Evolutionary conservation across 495 filamentous ascomycete genomes (phyloP).

Genomic region (Collariella sp.): DNA sequence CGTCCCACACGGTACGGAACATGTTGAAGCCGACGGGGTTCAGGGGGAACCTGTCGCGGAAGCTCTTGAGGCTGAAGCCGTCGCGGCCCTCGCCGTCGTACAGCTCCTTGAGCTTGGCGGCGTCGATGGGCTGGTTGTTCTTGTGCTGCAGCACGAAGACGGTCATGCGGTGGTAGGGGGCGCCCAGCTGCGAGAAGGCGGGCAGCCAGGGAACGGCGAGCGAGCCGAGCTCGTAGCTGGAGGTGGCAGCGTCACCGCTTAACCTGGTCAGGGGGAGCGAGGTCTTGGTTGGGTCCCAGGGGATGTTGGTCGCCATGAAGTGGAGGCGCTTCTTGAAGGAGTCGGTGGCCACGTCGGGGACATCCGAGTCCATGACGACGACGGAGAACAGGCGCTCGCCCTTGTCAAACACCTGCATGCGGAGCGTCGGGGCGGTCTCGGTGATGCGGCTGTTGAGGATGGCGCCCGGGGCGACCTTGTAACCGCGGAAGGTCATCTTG

Average conservation of each 20-base stretch:
- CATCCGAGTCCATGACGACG: conserved; percentile 81
- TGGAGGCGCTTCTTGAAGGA: conserved; percentile 72
- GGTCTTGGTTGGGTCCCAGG: conserved; percentile 40
- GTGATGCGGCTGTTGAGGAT: conserved; percentile 64
- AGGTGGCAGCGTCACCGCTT: conserved; percentile 6
- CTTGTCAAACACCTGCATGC: conserved; percentile 73
- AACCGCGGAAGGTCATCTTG: conserved; percentile 63
- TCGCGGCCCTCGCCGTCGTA: conserved; percentile 43
- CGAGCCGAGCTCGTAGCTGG: conserved; percentile 32
- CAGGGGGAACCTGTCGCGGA: conserved; percentile 58
- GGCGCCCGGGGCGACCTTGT: conserved; percentile 61
- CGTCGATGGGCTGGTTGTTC: conserved; percentile 50
- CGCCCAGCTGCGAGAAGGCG: conserved; percentile 78
- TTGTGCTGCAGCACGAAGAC: conserved; percentile 79
- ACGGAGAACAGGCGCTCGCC: conserved; percentile 76
- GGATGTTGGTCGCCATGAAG: conserved; percentile 64
- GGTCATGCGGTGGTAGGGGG: conserved; percentile 80
- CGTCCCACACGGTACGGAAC: conserved; percentile 87
- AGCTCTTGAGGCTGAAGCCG: conserved; percentile 60
- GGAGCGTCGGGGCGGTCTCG: conserved; percentile 61
- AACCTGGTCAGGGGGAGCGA: conserved; percentile 41
- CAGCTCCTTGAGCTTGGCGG: conserved; percentile 46
- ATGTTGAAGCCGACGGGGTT: conserved; percentile 71
- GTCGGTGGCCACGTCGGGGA: conserved; percentile 72
- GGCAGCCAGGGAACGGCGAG: conserved; percentile 75